Percentiles rank a stretch among this genome's conserved stretches.
Conservation (phyloP, 1,139 yeast genomes). For the Candida tropicalis region DNA sequence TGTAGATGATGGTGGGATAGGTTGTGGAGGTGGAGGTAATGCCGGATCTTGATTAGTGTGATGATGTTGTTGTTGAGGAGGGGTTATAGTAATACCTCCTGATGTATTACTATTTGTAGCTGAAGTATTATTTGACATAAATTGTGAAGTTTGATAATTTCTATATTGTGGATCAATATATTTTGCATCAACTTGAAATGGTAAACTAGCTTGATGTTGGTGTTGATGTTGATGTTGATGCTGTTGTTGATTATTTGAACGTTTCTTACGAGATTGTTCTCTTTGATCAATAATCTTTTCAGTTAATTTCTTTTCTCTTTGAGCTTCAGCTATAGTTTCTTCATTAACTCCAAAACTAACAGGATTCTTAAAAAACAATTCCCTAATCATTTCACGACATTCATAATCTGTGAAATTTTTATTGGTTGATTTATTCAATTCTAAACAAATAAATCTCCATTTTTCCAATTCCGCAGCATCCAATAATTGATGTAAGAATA, state of each 20-base stretch:
- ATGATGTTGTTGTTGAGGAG: constrained; percentile 3
- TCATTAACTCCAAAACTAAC: constrained; percentile 58
- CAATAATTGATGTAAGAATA: constrained; percentile 51
- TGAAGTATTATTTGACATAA: not conserved
- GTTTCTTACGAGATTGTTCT: constrained; percentile 18
- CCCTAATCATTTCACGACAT: constrained; percentile 56
- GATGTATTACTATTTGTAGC: constrained; percentile 1
- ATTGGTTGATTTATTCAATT: constrained; percentile 61
- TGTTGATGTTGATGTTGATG: no score
- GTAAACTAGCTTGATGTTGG: no score
- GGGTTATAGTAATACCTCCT: no score
- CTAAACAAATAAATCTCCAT: constrained; percentile 66
- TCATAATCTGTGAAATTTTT: constrained; percentile 55
- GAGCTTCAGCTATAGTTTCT: constrained; percentile 40
- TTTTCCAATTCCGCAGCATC: constrained; percentile 76
- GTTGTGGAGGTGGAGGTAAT: constrained; percentile 6
- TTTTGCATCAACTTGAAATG: constrained; percentile 3
- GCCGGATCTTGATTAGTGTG: constrained; percentile 1
- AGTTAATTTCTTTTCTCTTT: constrained; percentile 41
- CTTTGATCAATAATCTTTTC: constrained; percentile 38
- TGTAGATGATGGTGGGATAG: constrained; percentile 2
- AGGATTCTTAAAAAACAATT: constrained; percentile 60
- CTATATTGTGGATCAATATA: constrained; percentile 8
- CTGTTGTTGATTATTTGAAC: not conserved
- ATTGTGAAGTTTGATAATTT: constrained; percentile 5